Base-by-base conservation (phyloP, 768 basidiomycete species). In the Austroboletus festivus region DNA sequence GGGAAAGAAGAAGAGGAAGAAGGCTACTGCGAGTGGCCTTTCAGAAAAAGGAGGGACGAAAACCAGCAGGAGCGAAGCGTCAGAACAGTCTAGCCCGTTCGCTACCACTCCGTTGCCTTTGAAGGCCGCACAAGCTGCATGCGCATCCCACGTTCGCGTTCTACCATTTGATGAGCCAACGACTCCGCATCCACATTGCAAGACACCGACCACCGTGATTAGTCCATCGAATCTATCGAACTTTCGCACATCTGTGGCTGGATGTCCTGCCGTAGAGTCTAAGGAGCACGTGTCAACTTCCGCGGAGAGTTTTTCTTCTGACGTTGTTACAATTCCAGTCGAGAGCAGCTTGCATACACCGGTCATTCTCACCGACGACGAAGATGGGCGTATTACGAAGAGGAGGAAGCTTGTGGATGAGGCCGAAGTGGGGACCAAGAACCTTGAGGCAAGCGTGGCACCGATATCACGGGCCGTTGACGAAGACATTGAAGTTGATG, bases 381-480 rank as follows among this genome's bases (percentile, higher is more conserved):
- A 78, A 33, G 74, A 80, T 38, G 75, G 72, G 30, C 81, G 83
- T 38, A 74, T 68, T 23, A 61, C 69, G 44, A 88, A 86, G 68
- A 78, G 77, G 54, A 74, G 85, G 58, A 64, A 64, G 46, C 52
- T 74, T 33, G 65, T 55, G 21, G 54, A 46, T 24, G 38, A 49
- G 19, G 37, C 13, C 33, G 47, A 44, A 18, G 19, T 33, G 19
- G 23, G 22, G 47, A 35, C 37, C 19, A 34, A 38, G 21, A 49
- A 42, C 28, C 31, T 33, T 24, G 52, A 46, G n/a, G 23, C 31
- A 37, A 48, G 30, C 31, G 9, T 24, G 18, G 12, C 35, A 8
- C 57, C 9, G 10, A 44, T 51, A 39, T 50, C 46, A 12, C 57
- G 55, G 35, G 46, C 43, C 30, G 22, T 47, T 26, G 61, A 67